phyloP scores from a whole-genome alignment of 805 yeast species.

The Hanseniaspora clermontiae region DNA sequence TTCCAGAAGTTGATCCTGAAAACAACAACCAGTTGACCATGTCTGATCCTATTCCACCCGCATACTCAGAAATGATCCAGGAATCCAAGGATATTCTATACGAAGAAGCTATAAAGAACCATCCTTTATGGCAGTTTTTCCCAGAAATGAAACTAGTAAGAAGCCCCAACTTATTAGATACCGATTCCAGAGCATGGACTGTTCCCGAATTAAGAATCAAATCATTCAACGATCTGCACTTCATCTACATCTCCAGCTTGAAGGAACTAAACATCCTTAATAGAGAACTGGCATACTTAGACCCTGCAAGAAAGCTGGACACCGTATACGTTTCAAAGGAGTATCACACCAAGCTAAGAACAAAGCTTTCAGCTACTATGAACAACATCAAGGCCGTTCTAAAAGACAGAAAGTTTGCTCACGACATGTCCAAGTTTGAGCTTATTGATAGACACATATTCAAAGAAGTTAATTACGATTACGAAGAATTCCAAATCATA shows the following conservation, averaged over 20 bases:
- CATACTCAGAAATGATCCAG: constrained; percentile 45
- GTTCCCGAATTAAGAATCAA: constrained; percentile 81
- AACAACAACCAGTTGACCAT: constrained; percentile 33
- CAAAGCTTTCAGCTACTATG: constrained; percentile 48
- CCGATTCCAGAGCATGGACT: constrained; percentile 67
- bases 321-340: constrained; percentile 31
- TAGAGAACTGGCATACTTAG: constrained; percentile 57
- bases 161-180: constrained; percentile 38
- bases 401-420: constrained; percentile 70
- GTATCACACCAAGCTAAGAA: constrained; percentile 27
- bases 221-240: constrained; percentile 81
- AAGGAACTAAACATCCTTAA: constrained; percentile 70
- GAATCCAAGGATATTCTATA: not conserved
- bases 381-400: constrained; percentile 75
- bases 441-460: constrained; percentile 4
- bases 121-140: constrained; percentile 93
- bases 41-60: constrained; percentile 76
- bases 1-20: not conserved
- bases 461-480: constrained; percentile 2
- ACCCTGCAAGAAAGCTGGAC: constrained; percentile 20
- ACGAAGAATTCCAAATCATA: not conserved
- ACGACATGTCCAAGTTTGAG: constrained; percentile 25
- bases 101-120: constrained; percentile 55
- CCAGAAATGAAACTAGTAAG: constrained; percentile 50
- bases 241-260: constrained; percentile 76